phyloP scores from a whole-genome alignment of 148 eudicot genomes.

The Limonium bicolor region DNA sequence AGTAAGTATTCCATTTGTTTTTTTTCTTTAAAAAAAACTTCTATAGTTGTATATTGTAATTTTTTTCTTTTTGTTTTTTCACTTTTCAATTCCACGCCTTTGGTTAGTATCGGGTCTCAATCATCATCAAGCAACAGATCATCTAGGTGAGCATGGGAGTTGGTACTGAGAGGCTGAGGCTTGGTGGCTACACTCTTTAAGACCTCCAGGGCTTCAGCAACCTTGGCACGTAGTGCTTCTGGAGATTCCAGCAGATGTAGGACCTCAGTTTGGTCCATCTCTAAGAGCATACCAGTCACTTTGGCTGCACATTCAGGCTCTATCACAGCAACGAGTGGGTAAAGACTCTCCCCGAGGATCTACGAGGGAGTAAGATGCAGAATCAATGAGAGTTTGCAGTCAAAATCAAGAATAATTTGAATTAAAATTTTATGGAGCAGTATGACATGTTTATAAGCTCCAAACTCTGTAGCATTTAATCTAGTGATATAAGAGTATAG shows the following conservation, averaged over 20 bases:
- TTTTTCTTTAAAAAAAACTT: too few relatives aligned
- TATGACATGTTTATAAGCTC: background rate
- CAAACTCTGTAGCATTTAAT: background rate
- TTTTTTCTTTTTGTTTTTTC: too few relatives aligned
- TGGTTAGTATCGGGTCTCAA: too few relatives aligned
- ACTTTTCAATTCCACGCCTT: too few relatives aligned
- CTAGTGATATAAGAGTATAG: background rate
- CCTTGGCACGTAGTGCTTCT: constrained; percentile 57
- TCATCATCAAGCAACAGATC: constrained; percentile 41
- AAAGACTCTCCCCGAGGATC: constrained; percentile 65
- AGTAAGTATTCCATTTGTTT: too few relatives aligned
- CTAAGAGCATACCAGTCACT: constrained; percentile 70
- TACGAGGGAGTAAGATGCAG: constrained; percentile 5
- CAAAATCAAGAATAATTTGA: too few relatives aligned
- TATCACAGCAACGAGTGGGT: constrained; percentile 57
- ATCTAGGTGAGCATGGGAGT: constrained; percentile 45
- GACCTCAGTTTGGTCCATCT: constrained; percentile 69
- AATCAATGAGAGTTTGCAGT: background rate
- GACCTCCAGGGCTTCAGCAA: constrained; percentile 63
- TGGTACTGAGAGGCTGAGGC: constrained; percentile 14
- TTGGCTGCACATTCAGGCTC: constrained; percentile 59
- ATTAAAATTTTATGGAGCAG: background rate
- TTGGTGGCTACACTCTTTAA: constrained; percentile 44
- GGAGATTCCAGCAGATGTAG: constrained; percentile 58
- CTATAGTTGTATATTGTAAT: too few relatives aligned